phyloP scores from a whole-genome alignment of 129 eudicot genomes.

The Arctium minus region DNA sequence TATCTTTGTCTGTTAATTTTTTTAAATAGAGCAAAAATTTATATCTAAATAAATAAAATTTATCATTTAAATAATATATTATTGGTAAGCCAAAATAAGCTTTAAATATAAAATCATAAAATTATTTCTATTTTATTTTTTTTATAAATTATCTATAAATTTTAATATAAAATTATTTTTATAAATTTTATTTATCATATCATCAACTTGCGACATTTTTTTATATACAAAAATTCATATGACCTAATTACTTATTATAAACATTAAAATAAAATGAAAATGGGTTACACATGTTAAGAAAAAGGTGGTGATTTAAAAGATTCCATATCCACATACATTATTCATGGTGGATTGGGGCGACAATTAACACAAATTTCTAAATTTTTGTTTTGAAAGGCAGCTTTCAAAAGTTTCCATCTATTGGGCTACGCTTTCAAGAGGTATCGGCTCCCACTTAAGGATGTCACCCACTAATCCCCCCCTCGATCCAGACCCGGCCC shows the following conservation, averaged over 20 bases:
- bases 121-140: neutral
- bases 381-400: no score
- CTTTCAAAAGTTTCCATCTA: no score
- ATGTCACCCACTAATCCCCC: no score
- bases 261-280: neutral
- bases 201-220: neutral
- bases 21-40: neutral
- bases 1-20: neutral
- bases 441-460: no score
- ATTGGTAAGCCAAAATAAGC: neutral
- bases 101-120: neutral
- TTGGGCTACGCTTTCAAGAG: no score
- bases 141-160: neutral
- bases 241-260: constrained; percentile 23
- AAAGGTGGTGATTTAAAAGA: constrained; percentile 17
- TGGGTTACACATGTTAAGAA: constrained; percentile 23
- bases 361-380: neutral
- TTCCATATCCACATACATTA: constrained; percentile 21
- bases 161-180: neutral
- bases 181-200: neutral
- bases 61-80: neutral
- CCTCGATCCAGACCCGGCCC: no score
- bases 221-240: neutral
- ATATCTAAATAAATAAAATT: no score
- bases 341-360: neutral